Conservation (phyloP, 179 eudicot genomes). For the Carnegiea gigantea region DNA sequence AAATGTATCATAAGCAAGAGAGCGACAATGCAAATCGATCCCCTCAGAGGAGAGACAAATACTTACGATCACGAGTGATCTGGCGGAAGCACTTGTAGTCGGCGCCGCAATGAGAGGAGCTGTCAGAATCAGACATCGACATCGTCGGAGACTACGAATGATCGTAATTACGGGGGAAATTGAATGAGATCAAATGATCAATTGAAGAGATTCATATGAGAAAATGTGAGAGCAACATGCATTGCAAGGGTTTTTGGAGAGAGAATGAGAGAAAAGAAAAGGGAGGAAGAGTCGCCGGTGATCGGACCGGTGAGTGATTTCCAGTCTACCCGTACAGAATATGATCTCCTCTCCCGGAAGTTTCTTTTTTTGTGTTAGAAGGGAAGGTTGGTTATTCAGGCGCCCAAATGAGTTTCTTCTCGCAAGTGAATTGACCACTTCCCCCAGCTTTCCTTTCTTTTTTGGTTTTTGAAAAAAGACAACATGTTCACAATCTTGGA, state of each 20-base stretch:
- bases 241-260: not conserved
- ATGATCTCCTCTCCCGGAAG: not conserved
- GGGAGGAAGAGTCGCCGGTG: not conserved
- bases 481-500: no score
- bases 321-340: not conserved
- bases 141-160: conserved; percentile 14
- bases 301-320: not conserved
- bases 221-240: not conserved
- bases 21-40: not conserved
- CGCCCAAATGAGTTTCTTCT: no score
- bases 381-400: no score
- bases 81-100: conserved; percentile 71
- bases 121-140: conserved; percentile 55
- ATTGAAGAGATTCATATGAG: not conserved
- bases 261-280: not conserved
- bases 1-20: not conserved
- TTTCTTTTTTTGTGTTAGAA: not conserved
- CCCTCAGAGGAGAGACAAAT: not conserved
- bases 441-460: no score
- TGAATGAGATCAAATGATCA: not conserved
- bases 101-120: conserved; percentile 59
- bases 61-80: conserved; percentile 84
- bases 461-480: no score
- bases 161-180: not conserved
- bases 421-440: no score